These are phyloP conservation scores for Chlorophyllum brunneum DNA, from an alignment of 768 basidiomycete species.

Conservation along the genomic window DNA sequence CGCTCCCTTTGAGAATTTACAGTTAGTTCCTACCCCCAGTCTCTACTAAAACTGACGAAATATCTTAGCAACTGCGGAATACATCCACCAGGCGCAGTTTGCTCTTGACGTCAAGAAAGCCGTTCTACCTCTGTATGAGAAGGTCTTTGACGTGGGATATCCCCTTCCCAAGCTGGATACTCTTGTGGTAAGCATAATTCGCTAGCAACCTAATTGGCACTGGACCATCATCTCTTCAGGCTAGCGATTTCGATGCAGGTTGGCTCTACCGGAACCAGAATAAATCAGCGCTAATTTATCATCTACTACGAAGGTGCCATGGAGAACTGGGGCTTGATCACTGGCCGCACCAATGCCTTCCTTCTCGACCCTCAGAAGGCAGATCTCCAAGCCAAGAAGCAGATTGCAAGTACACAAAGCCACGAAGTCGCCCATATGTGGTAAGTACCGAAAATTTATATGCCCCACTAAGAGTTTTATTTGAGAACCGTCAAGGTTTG, in stretches of 20 bases:
- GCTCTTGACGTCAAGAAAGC: conserved; percentile 82
- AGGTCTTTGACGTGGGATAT: conserved; percentile 88
- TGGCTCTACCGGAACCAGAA: conserved; percentile 12
- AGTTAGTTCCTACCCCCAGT: conserved; percentile 34
- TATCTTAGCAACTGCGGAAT: conserved; percentile 66
- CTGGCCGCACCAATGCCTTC: conserved; percentile 79
- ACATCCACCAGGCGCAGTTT: conserved; percentile 80
- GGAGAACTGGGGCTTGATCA: conserved; percentile 96
- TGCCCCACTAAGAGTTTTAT: background rate
- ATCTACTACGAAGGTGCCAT: conserved; percentile 54
- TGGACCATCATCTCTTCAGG: conserved; percentile 30
- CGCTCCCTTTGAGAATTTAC: conserved; percentile 82
- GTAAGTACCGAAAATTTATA: conserved; percentile 27
- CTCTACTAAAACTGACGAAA: background rate
- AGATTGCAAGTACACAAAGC: conserved; percentile 71
- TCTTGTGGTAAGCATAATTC: conserved; percentile 54
- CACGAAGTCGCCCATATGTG: conserved; percentile 90
- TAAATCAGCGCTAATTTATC: background rate
- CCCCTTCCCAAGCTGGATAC: conserved; percentile 95
- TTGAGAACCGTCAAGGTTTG: conserved; percentile 57
- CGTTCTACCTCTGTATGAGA: conserved; percentile 87
- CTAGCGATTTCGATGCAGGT: conserved; percentile 86
- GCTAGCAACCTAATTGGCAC: background rate
- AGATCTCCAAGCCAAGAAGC: conserved; percentile 71
- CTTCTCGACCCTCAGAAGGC: conserved; percentile 74